Conservation (phyloP, 176 grass and related monocot species). For the Oryza nivara region DNA sequence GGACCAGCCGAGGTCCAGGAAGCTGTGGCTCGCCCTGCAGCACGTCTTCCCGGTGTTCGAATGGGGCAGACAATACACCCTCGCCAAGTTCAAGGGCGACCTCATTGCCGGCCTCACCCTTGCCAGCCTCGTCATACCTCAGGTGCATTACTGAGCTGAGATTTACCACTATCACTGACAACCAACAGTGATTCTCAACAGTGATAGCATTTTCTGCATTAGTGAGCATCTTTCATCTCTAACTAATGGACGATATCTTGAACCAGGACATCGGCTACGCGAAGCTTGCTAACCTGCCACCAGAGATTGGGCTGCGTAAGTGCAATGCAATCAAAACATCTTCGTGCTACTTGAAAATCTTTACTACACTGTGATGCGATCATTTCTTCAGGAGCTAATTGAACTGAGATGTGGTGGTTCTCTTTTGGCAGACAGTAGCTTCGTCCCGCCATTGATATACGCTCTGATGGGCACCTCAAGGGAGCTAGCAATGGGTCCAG, state of each 20-base stretch:
- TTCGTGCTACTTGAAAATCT: neutral
- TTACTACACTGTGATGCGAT: too few relatives aligned
- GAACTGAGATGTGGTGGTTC: neutral
- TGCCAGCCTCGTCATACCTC: conserved; percentile 94
- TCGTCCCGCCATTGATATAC: conserved; percentile 86
- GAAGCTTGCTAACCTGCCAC: conserved; percentile 68
- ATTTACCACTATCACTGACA: too few relatives aligned
- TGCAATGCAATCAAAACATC: conserved; percentile 10
- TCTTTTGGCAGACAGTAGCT: conserved; percentile 69
- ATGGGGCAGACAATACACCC: conserved; percentile 67
- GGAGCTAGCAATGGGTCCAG: conserved; percentile 95
- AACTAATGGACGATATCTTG: neutral
- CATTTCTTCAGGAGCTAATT: too few relatives aligned
- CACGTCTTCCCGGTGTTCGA: conserved; percentile 78
- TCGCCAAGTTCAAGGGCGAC: conserved; percentile 75
- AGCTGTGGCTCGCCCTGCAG: conserved; percentile 60
- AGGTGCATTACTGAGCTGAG: conserved; percentile 39
- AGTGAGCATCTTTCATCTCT: too few relatives aligned
- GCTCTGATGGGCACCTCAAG: conserved; percentile 86
- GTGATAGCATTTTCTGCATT: neutral
- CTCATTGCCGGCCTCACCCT: conserved; percentile 79
- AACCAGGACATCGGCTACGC: conserved; percentile 85
- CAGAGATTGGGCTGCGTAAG: conserved; percentile 89
- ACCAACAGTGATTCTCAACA: too few relatives aligned
- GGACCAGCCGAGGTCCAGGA: conserved; percentile 61